Evolutionary conservation across 805 yeast genomes (phyloP), one percentile per base, ranked within the genome.

Genomic region (Saturnispora dispora): DNA sequence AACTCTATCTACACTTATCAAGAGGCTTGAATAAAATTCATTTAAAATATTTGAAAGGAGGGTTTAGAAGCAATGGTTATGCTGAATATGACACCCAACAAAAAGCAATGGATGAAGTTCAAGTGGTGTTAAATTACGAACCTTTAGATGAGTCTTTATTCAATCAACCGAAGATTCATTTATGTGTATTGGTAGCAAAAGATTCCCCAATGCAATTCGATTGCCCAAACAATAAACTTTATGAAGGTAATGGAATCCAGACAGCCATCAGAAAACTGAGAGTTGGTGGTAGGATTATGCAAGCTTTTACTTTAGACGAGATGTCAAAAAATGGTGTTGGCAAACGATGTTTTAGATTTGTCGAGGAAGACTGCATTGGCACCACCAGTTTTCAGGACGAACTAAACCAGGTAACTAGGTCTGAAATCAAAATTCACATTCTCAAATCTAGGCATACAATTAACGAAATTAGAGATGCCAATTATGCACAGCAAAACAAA

Each of bases 251-350:
- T 54, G 78, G 73, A 13, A 58, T 90, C 22, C 81, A 81, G n/a
- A 63, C 82, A 5, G 96, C 96, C 1, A 69, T 85, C 18, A 72
- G 71, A 56, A 88, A 88, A 63, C 63, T 91, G 56, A 78, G 93
- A 59, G 78, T 88, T 54, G 96, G 87, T 3, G 95, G 85, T 4
- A 74, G 96, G 58, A 66, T 90, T 66, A 87, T 88, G 95, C 91
- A 88, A 60, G 95, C 96, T 0, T 89, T 77, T 65, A 90, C 97
- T 0, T 82, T 81, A 58, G 97, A 90, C 58, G 96, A 89, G 62
- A 88, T 91, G 95, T 65, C 80, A 49, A 70, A 83, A 39, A 76
- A 79, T 45, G 90, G 93, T 0, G 78, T 87, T 61, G 95, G 96
- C 10, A 78, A 82, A 56, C 71, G 97, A 54, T 74, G 85, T 4